A percentile compares a stretch with the other conserved stretches of the same genome.
Conservation (phyloP, 495 filamentous ascomycete species). For the Astrocystis sublimbata region DNA sequence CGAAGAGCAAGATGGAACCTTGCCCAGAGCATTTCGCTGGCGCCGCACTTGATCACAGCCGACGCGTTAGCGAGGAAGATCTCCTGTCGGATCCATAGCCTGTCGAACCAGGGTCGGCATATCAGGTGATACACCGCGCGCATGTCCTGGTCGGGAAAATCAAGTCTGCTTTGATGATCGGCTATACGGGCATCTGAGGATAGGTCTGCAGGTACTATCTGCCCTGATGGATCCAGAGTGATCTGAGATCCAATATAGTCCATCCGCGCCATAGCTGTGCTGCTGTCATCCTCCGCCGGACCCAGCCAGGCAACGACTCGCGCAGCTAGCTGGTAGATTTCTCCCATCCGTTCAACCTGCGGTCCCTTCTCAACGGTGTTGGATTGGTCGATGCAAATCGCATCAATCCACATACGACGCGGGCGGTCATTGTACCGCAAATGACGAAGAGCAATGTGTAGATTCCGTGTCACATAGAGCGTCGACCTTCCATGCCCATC, state of each 20-base stretch:
- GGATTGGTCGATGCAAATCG: too few species aligned
- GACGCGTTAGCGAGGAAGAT: constrained; percentile 14
- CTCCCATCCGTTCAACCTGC: constrained; percentile 30
- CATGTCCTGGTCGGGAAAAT: neutral
- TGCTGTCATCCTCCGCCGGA: constrained; percentile 15
- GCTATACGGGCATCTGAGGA: neutral
- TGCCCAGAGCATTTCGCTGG: neutral
- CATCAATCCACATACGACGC: neutral
- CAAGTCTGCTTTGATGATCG: neutral
- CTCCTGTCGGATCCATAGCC: constrained; percentile 25
- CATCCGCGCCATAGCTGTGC: constrained; percentile 18
- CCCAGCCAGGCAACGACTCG: constrained; percentile 35
- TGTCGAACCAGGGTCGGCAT: constrained; percentile 18
- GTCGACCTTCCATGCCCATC: neutral
- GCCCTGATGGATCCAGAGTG: neutral
- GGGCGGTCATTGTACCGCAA: neutral
- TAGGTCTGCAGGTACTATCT: neutral
- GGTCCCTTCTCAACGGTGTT: constrained; percentile 27
- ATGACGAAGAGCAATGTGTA: neutral
- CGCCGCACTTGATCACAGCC: constrained; percentile 16
- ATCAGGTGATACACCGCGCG: constrained; percentile 14
- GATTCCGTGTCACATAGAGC: neutral
- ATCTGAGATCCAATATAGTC: constrained; percentile 12
- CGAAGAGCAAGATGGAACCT: neutral
- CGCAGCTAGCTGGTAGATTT: constrained; percentile 29